phyloP scores from a whole-genome alignment of 164 flowering plant species.

The Aristolochia fimbriata region DNA sequence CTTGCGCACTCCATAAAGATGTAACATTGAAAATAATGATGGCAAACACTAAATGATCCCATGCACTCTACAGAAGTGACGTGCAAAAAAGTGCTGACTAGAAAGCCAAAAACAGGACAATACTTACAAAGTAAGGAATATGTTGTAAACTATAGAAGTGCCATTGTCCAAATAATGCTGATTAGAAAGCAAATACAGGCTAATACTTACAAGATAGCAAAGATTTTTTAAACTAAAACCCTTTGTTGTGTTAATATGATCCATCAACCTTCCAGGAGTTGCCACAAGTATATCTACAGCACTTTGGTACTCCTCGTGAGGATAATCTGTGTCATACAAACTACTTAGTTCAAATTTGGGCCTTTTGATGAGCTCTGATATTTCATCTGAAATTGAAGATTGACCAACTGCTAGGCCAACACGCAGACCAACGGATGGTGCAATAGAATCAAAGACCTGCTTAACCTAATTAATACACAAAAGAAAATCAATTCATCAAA shows the following conservation, averaged over 20 bases:
- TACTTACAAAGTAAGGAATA: constrained; percentile 70
- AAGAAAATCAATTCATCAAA: constrained; percentile 2
- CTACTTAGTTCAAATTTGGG: constrained; percentile 54
- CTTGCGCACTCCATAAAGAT: too few species aligned
- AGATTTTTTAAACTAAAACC: constrained; percentile 94
- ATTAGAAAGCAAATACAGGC: too few species aligned
- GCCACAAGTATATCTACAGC: constrained; percentile 87
- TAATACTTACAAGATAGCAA: constrained; percentile 56
- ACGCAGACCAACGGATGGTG: constrained; percentile 78
- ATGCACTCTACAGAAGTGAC: not conserved
- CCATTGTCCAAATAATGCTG: not conserved
- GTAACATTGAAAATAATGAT: not conserved
- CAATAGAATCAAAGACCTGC: constrained; percentile 75
- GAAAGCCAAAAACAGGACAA: too few species aligned
- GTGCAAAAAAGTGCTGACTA: not conserved
- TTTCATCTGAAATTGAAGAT: constrained; percentile 76
- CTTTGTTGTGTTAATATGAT: constrained; percentile 70
- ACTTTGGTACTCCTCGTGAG: constrained; percentile 29
- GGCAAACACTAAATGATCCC: not conserved
- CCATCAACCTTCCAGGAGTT: constrained; percentile 95
- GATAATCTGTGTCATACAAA: constrained; percentile 61
- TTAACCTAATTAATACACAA: constrained; percentile 49
- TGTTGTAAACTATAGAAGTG: constrained; percentile 54
- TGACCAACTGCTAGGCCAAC: constrained; percentile 95
- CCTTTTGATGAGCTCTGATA: constrained; percentile 51